Percentiles rank a stretch among this genome's conserved stretches.
phyloP scores from a whole-genome alignment of 2,329 filamentous ascomycete genomes.

The Arthrobotrys conoides region DNA sequence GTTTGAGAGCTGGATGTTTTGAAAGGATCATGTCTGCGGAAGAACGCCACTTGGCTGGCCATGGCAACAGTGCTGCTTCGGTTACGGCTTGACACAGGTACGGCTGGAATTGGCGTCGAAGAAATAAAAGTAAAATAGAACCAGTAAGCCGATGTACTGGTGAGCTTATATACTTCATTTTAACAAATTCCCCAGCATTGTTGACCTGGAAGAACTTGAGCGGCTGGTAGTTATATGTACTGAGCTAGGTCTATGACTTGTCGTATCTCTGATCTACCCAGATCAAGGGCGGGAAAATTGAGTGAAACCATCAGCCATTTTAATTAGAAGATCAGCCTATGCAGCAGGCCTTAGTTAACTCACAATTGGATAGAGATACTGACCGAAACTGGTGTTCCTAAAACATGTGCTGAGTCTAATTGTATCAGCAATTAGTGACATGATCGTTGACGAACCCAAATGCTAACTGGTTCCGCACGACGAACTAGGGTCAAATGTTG shows the following conservation, averaged over 20 bases:
- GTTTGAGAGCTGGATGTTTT: not conserved
- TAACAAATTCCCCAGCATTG: too few species aligned
- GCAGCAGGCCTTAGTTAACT: slow-evolving; percentile 3
- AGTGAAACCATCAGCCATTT: not conserved
- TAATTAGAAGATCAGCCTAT: not conserved
- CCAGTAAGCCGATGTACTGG: too few species aligned
- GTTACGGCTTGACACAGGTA: not conserved
- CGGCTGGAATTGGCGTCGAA: not conserved
- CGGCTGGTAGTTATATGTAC: not conserved
- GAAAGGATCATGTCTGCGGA: slow-evolving; percentile 1
- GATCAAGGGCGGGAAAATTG: not conserved
- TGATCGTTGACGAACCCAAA: slow-evolving; percentile 3
- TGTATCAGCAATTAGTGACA: slow-evolving; percentile 13
- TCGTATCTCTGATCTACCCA: not conserved
- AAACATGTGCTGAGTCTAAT: slow-evolving; percentile 29
- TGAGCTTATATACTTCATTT: not conserved
- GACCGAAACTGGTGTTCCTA: not conserved
- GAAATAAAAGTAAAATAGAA: not conserved
- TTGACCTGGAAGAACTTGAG: not conserved
- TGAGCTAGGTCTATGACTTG: too few species aligned
- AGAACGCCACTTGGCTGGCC: slow-evolving; percentile 34
- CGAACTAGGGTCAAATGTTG: slow-evolving; percentile 24
- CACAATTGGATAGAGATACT: slow-evolving; percentile 1
- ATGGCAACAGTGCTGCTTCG: slow-evolving; percentile 34
- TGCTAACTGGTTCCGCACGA: slow-evolving; percentile 10